A percentile compares a stretch with the other conserved stretches of the same genome.
Evolutionary conservation across 2,329 filamentous ascomycete genomes (phyloP).

Genomic region (Neopestalotiopsis rosae): DNA sequence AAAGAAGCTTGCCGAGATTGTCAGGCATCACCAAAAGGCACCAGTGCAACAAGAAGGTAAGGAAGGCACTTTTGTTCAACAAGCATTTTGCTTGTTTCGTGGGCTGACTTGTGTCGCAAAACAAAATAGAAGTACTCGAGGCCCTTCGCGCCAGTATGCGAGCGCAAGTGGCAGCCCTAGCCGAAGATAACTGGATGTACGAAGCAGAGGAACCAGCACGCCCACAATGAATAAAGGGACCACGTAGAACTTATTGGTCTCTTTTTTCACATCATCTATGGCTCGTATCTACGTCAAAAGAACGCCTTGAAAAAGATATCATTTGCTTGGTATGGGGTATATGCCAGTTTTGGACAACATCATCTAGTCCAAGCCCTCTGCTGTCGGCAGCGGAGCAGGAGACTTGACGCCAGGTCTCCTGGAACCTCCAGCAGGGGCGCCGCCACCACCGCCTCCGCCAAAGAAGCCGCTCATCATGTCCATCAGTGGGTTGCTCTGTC

Average conservation of each 20-base stretch:
- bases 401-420: conserved; percentile 50
- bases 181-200: conserved; percentile 93
- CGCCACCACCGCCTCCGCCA: conserved; percentile 71
- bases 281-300: conserved; percentile 13
- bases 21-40: conserved; percentile 63
- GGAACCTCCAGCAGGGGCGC: conserved; percentile 36
- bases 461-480: conserved; percentile 99
- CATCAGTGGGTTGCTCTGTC: conserved; percentile 89
- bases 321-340: neutral
- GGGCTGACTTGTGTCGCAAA: conserved; percentile 6
- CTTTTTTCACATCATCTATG: neutral
- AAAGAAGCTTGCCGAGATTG: conserved; percentile 64
- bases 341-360: conserved; percentile 15
- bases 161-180: conserved; percentile 73
- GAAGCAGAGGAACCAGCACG: conserved; percentile 67
- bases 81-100: neutral
- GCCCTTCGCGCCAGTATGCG: conserved; percentile 72
- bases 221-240: conserved; percentile 35
- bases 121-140: conserved; percentile 65
- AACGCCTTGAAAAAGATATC: conserved; percentile 5
- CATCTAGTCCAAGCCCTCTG: conserved; percentile 64
- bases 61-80: conserved; percentile 24
- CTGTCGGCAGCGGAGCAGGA: conserved; percentile 55
- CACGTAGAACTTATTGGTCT: neutral
- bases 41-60: conserved; percentile 71